Evolutionary conservation across 2,329 filamentous ascomycete genomes (phyloP).

Genomic region (Diplodia scrobiculata): DNA sequence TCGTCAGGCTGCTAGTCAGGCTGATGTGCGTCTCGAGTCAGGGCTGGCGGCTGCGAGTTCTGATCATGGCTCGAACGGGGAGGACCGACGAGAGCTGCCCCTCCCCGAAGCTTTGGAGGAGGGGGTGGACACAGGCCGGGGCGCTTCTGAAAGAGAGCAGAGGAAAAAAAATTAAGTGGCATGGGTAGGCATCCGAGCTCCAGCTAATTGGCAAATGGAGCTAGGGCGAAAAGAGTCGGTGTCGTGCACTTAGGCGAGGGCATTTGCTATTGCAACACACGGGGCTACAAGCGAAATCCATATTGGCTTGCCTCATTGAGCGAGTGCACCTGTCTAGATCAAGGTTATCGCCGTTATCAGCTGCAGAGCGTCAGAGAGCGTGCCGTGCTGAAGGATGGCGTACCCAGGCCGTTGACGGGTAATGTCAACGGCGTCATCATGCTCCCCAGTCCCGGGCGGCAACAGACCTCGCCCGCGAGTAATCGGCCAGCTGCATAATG

Average conservation of each 20-base stretch:
- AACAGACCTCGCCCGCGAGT: conserved; percentile 1
- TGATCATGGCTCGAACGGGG: conserved; percentile 18
- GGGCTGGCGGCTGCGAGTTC: conserved; percentile 17
- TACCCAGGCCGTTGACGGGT: conserved; percentile 12
- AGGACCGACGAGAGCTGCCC: conserved; percentile 1
- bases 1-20: conserved; percentile 25
- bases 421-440: conserved; percentile 24
- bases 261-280: conserved; percentile 6
- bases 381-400: conserved; percentile 12
- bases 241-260: conserved; percentile 9
- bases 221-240: conserved; percentile 24
- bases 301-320: conserved; percentile 21
- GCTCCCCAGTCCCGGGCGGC: conserved; percentile 15
- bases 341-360: conserved; percentile 26
- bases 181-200: conserved; percentile 6
- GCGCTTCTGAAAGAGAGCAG: conserved; percentile 9
- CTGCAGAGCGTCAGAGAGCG: background rate
- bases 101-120: conserved; percentile 5
- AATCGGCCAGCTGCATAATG: conserved; percentile 14
- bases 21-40: conserved; percentile 19
- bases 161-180: conserved; percentile 16
- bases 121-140: conserved; percentile 9
- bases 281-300: background rate
- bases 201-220: background rate
- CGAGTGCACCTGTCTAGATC: background rate